Base-by-base conservation (phyloP, 306 rosid species). In the Coriaria nepalensis region DNA sequence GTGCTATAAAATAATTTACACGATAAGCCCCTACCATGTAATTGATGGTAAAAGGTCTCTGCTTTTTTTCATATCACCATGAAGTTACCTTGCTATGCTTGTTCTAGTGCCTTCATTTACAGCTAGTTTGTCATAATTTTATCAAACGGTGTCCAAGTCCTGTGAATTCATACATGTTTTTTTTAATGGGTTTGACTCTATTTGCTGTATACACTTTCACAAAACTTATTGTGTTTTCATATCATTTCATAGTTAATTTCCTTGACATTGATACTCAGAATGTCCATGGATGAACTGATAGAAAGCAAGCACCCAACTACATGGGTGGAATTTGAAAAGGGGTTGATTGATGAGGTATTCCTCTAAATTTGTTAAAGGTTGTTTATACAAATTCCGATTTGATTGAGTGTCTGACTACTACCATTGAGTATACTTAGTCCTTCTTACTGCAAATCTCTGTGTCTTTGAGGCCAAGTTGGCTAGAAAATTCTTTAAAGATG, bases 301-400 rank as follows among this genome's bases (percentile, higher is more conserved):
- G 94, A 90, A 64, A 67, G 68, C 71, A 84, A 84, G 78, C 79
- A 81, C 61, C 95, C 95, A 43, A 77, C 79, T 7, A 72, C 93
- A 4, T 90, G 97, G 97, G 32, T 72, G 36, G 87, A 90, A 62
- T 90, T 84, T 13, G 95, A 84, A 58, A 90, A 77, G 72, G 95
- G 97, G 49, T 49, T 72, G 56, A 90, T 85, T 63, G 87, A 79
- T 71, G 97, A 84, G 97, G 97, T 90, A 76, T 52, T 33, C 43
- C 35, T 57, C 12, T 33, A 60, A 57, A 62, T 57, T 40, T 57
- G 48, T 38, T 9, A 8, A 42, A 42, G 45, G 10, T 42, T 42
- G 13, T 42, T 42, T 13, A 41, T 20, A 13, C 50, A 13, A 8
- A 14, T 33, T n/a, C n/a, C n/a, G n/a, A n/a, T n/a, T n/a, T n/a